Percentiles rank a stretch among this genome's conserved stretches.
Evolutionary conservation across 176 grass and related monocot genomes (phyloP).

Genomic region (Oryza officinalis): DNA sequence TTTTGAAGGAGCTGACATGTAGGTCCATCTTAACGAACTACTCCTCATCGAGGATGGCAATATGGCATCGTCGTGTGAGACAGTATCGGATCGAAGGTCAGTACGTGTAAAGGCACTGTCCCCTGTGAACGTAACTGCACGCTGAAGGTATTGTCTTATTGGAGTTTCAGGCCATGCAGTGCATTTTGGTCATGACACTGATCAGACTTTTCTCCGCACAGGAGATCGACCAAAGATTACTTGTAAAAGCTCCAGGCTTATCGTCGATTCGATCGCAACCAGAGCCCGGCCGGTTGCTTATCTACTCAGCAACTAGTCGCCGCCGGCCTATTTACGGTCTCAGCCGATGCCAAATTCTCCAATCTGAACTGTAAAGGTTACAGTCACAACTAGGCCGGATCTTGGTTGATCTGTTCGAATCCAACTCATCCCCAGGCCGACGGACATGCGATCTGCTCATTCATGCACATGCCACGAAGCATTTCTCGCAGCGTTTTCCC

Average conservation of each 20-base stretch:
- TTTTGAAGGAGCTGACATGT: no score
- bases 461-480: slow-evolving; percentile 18
- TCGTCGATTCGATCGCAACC: neutral
- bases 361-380: slow-evolving; percentile 32
- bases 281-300: neutral
- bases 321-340: neutral
- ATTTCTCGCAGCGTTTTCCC: neutral
- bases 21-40: no score
- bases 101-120: neutral
- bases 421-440: slow-evolving; percentile 17
- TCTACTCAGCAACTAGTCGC: neutral
- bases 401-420: slow-evolving; percentile 28
- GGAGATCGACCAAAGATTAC: neutral
- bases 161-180: neutral
- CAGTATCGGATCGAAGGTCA: neutral
- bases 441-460: neutral
- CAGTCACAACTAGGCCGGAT: neutral
- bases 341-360: slow-evolving; percentile 6
- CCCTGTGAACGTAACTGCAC: neutral
- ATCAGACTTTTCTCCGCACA: neutral
- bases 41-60: no score
- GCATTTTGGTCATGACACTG: neutral
- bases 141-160: neutral
- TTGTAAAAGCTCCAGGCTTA: neutral
- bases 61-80: neutral